Base-by-base conservation (phyloP, 495 filamentous ascomycete species). In the Penicilliopsis zonata region DNA sequence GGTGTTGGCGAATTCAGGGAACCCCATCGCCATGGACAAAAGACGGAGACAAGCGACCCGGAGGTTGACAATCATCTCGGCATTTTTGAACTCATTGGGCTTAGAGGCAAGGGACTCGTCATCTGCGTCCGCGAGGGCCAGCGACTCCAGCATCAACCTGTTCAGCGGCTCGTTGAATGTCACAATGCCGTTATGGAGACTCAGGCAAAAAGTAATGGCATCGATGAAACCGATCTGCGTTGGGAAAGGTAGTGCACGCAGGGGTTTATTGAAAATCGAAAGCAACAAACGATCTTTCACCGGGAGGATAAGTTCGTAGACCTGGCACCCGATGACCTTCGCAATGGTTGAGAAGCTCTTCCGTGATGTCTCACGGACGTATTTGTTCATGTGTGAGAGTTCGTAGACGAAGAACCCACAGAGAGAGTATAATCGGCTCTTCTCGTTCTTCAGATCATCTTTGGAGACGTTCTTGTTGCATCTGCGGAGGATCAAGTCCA, bases 201-300 rank as follows among this genome's bases (percentile, higher is more conserved):
- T 74, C 55, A 99, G 68, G 53, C 85, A 92, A 52, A 86, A 96
- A 0, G 83, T 90, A 42, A 99, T 86, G 4, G 87, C 92, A 52
- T 96, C 90, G 42, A 99, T 93, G 50, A 88, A 96, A 7, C 90
- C 92, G 46, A 99, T 96, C 52, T 99, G 92, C 2, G 78, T 82
- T 3, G 80, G 66, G 47, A 95, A 95, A 2, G 88, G 87, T 33
- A 99, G 57, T 2, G 92, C 92, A 31, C 92, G 71, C 15, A 99
- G 53, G 17, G 92, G 92, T 57, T 99, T 99, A 45, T 79, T 80
- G 62, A 86, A 99, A 31, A 99, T 94, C 0, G 86, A 80, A 38
- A 70, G 67, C 8, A 96, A 66, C 13, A 95, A 59, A 26, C 82
- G 73, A 31, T 95, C 88, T 46, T 87, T 88, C 31, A 90, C 81